Evolutionary conservation across 2,329 filamentous ascomycete genomes (phyloP).

Genomic region (Hypomyces perniciosus): DNA sequence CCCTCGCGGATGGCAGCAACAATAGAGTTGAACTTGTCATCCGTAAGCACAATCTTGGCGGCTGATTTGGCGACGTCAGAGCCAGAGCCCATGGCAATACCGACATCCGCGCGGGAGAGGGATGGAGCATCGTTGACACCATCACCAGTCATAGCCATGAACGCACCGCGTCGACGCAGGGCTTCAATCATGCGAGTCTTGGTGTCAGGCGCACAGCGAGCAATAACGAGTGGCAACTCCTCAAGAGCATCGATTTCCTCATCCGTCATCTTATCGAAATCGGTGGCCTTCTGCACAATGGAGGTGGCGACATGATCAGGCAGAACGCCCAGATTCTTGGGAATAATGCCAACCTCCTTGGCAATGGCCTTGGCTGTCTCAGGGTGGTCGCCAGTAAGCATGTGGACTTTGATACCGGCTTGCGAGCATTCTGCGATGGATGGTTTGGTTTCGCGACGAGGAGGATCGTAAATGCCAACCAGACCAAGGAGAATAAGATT

Average conservation of each 20-base stretch:
- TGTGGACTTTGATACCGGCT: conserved; percentile 73
- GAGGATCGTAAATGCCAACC: conserved; percentile 80
- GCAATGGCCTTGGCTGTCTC: conserved; percentile 75
- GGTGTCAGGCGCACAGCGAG: conserved; percentile 76
- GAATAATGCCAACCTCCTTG: conserved; percentile 71
- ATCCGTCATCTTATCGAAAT: conserved; percentile 73
- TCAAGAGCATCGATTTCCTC: conserved; percentile 69
- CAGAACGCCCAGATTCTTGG: conserved; percentile 53
- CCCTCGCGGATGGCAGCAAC: conserved; percentile 78
- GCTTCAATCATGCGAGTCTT: conserved; percentile 91
- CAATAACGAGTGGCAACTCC: conserved; percentile 73
- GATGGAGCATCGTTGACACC: conserved; percentile 84
- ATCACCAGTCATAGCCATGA: conserved; percentile 84
- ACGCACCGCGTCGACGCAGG: conserved; percentile 67
- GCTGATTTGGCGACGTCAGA: conserved; percentile 83
- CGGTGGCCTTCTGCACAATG: conserved; percentile 67
- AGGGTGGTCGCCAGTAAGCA: conserved; percentile 79
- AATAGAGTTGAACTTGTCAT: conserved; percentile 85
- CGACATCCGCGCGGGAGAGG: conserved; percentile 73
- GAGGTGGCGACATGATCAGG: conserved; percentile 57
- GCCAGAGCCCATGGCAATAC: conserved; percentile 85
- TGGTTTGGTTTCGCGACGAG: conserved; percentile 69
- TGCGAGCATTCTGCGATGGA: conserved; percentile 65
- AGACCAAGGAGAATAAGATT: conserved; percentile 72
- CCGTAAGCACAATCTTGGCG: conserved; percentile 73